Conservation (phyloP, 202 grass and related monocot genomes). For the Elaeis oleifera region DNA sequence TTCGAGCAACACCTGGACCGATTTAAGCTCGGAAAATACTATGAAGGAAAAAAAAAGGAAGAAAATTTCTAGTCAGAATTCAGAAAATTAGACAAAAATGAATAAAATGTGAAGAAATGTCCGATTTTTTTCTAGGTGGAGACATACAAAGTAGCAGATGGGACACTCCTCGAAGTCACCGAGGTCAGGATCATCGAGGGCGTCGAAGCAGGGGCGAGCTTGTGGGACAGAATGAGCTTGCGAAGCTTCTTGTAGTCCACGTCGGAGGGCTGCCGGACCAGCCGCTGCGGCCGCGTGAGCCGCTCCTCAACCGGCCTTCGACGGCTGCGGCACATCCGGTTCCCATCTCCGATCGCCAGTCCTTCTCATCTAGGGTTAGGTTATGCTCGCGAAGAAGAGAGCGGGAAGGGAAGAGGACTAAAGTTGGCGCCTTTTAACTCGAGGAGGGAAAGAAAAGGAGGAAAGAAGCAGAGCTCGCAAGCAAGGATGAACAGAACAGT, state of each 20-base stretch:
- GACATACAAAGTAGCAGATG: constrained; percentile 64
- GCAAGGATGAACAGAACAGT: constrained; percentile 16
- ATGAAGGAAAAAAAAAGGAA: background rate
- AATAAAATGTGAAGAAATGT: background rate
- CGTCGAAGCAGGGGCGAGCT: constrained; percentile 72
- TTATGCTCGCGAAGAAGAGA: constrained; percentile 6
- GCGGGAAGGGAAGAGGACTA: constrained; percentile 12
- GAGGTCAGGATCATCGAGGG: constrained; percentile 32
- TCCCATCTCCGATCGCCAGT: constrained; percentile 30
- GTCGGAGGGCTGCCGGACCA: constrained; percentile 47
- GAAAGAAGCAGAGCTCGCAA: constrained; percentile 25
- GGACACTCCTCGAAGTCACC: constrained; percentile 49
- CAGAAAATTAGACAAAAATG: background rate
- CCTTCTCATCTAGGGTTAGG: too few species aligned
- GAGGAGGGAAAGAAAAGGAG: constrained; percentile 25
- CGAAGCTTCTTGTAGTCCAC: constrained; percentile 52
- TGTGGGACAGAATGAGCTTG: constrained; percentile 39
- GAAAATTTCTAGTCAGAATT: background rate
- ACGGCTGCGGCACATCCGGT: constrained; percentile 16
- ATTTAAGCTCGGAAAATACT: constrained; percentile 74
- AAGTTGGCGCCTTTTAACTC: constrained; percentile 5
- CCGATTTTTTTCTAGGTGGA: background rate
- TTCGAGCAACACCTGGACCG: constrained; percentile 70
- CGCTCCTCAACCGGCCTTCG: constrained; percentile 51
- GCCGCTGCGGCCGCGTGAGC: constrained; percentile 50